Percentiles rank a stretch among this genome's conserved stretches.
These are phyloP conservation scores for Colletotrichum sp. DNA, from an alignment of 2,329 filamentous ascomycete genomes.

Conservation along the genomic window DNA sequence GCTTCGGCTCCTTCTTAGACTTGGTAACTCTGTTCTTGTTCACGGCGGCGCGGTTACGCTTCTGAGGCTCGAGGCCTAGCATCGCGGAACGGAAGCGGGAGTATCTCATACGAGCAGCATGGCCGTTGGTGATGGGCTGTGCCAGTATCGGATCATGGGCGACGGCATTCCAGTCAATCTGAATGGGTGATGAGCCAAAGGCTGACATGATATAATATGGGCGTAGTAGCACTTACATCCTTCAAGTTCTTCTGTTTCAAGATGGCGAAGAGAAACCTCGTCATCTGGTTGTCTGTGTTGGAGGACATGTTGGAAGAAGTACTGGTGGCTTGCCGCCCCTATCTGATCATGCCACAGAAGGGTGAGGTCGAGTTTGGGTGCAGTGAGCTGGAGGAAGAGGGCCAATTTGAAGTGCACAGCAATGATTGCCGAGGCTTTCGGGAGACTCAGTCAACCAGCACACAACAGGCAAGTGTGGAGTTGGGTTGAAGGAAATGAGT, in stretches of 20 bases:
- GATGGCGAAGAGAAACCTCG: conserved; percentile 64
- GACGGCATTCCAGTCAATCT: conserved; percentile 67
- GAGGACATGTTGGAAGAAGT: conserved; percentile 49
- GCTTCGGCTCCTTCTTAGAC: conserved; percentile 42
- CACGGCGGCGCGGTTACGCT: conserved; percentile 45
- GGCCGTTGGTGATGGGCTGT: conserved; percentile 63
- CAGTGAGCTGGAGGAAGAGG: conserved; percentile 21
- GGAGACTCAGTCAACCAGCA: conserved; percentile 6
- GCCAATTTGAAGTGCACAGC: conserved; percentile 31
- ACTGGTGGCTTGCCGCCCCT: background rate
- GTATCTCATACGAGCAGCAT: conserved; percentile 66
- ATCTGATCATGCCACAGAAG: background rate
- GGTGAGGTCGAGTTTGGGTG: background rate
- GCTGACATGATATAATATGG: conserved; percentile 15
- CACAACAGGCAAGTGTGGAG: conserved; percentile 24
- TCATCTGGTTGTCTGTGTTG: conserved; percentile 62
- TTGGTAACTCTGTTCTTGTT: conserved; percentile 53
- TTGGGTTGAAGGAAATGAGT: conserved; percentile 41
- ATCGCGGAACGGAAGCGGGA: conserved; percentile 56
- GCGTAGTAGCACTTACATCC: conserved; percentile 52
- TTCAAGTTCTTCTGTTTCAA: conserved; percentile 65
- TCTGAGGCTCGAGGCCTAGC: conserved; percentile 52
- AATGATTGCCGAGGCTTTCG: conserved; percentile 12
- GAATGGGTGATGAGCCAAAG: conserved; percentile 21
- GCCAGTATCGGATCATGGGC: conserved; percentile 58